phyloP scores from a whole-genome alignment of 2,329 filamentous ascomycete species.

The Whalleya microplaca region DNA sequence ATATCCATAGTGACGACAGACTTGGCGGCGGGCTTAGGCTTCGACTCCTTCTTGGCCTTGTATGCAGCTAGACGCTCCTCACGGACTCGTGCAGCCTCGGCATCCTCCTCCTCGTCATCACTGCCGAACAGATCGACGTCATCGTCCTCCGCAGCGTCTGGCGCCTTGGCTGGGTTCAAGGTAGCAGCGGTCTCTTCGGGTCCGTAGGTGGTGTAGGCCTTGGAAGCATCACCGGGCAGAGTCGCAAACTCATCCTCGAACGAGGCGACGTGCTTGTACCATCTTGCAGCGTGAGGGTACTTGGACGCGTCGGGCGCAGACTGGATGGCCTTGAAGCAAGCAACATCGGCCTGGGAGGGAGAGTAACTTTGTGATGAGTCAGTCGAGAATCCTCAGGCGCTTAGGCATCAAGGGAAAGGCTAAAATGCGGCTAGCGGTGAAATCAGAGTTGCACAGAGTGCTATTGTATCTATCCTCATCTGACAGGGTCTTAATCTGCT shows the following conservation, averaged over 20 bases:
- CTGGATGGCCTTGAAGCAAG: constrained; percentile 87
- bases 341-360: constrained; percentile 94
- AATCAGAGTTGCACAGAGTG: constrained; percentile 44
- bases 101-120: constrained; percentile 93
- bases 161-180: constrained; percentile 84
- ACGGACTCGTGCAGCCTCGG: constrained; percentile 79
- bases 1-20: constrained; percentile 94
- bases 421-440: constrained; percentile 1
- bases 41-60: constrained; percentile 94
- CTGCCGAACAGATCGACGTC: constrained; percentile 93
- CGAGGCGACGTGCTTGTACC: constrained; percentile 98
- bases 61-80: constrained; percentile 92
- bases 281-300: constrained; percentile 92
- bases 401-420: neutral
- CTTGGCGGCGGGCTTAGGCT: constrained; percentile 92
- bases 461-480: constrained; percentile 42
- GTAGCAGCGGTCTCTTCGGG: constrained; percentile 79
- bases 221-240: constrained; percentile 87
- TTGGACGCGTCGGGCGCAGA: constrained; percentile 77
- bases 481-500: constrained; percentile 78
- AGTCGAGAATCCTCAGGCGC: constrained; percentile 12
- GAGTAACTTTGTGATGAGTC: constrained; percentile 47
- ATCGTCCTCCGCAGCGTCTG: constrained; percentile 71
- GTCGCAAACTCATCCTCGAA: constrained; percentile 92
- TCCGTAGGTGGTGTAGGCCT: constrained; percentile 88